Evolutionary conservation across 306 rosid genomes (phyloP).

Genomic region (Sphenostylis stenocarpa): DNA sequence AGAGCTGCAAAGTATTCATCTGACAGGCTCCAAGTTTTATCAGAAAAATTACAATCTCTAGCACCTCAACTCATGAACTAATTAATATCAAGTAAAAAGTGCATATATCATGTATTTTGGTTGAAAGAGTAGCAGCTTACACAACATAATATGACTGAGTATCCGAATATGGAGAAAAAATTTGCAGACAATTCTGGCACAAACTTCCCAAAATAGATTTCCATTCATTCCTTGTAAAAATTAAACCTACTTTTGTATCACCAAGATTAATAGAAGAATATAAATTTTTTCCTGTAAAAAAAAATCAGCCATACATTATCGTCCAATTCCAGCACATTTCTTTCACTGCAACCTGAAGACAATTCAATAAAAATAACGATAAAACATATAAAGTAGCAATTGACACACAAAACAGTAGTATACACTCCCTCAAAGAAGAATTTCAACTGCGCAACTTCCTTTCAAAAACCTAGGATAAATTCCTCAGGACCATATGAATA

Average conservation of each 20-base stretch:
- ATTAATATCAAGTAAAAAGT: not conserved
- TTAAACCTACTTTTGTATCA: not conserved
- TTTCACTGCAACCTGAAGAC: not conserved
- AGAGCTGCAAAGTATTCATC: not conserved
- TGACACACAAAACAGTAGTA: not conserved
- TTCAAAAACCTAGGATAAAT: slow-evolving; percentile 24
- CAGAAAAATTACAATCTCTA: not conserved
- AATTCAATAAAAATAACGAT: not conserved
- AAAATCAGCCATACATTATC: not conserved
- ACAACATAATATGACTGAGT: too few species aligned
- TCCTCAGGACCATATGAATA: slow-evolving; percentile 35
- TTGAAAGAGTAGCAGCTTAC: too few species aligned
- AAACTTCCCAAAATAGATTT: not conserved
- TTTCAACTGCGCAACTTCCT: not conserved
- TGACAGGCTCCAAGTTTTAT: too few species aligned
- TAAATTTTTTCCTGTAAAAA: not conserved
- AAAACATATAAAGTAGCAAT: slow-evolving; percentile 9
- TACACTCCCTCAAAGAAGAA: slow-evolving; percentile 17
- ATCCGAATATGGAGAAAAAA: not conserved
- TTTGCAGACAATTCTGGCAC: not conserved
- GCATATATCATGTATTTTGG: too few species aligned
- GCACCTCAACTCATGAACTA: not conserved
- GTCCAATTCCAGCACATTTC: not conserved
- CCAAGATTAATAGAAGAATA: not conserved
- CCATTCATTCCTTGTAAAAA: not conserved